A percentile compares a stretch with the other conserved stretches of the same genome.
Conservation (phyloP, 768 basidiomycete species). For the Trametes coccinea region DNA sequence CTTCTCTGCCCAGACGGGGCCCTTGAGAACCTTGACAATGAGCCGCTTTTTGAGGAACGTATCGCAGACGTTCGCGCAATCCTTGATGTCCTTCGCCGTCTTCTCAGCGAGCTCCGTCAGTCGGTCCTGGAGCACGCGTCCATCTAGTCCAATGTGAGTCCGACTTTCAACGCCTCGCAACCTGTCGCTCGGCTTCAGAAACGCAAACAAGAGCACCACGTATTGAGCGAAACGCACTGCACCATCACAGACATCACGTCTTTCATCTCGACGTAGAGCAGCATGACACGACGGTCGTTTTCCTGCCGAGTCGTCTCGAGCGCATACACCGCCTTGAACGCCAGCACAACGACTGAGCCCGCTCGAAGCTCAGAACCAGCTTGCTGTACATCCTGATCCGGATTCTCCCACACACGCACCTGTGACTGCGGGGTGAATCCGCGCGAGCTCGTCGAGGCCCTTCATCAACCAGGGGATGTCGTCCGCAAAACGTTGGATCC, state of each 20-base stretch:
- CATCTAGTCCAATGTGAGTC: slow-evolving; percentile 33
- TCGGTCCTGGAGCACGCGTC: slow-evolving; percentile 33
- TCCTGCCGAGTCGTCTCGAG: slow-evolving; percentile 2
- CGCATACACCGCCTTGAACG: slow-evolving; percentile 1
- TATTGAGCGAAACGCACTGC: slow-evolving; percentile 35
- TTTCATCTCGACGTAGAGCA: slow-evolving; percentile 37
- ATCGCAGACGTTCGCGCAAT: slow-evolving; percentile 47
- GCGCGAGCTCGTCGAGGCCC: slow-evolving; percentile 29
- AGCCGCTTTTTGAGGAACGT: slow-evolving; percentile 44
- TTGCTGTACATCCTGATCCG: neutral
- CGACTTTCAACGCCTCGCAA: neutral
- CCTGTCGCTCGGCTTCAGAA: neutral
- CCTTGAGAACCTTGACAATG: slow-evolving; percentile 37
- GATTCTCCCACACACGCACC: slow-evolving; percentile 13
- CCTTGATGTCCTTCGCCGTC: slow-evolving; percentile 44
- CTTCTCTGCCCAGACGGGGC: slow-evolving; percentile 39
- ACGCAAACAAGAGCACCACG: neutral
- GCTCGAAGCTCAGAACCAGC: neutral
- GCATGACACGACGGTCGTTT: slow-evolving; percentile 1
- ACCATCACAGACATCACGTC: slow-evolving; percentile 49
- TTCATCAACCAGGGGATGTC: slow-evolving; percentile 30
- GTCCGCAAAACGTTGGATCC: slow-evolving; percentile 23
- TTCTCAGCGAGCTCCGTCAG: slow-evolving; percentile 31
- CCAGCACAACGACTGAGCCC: neutral
- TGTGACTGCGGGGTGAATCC: slow-evolving; percentile 30